These are phyloP conservation scores for Polymyxa betae DNA, from an alignment of 208 protist species.

Conservation along the genomic window DNA sequence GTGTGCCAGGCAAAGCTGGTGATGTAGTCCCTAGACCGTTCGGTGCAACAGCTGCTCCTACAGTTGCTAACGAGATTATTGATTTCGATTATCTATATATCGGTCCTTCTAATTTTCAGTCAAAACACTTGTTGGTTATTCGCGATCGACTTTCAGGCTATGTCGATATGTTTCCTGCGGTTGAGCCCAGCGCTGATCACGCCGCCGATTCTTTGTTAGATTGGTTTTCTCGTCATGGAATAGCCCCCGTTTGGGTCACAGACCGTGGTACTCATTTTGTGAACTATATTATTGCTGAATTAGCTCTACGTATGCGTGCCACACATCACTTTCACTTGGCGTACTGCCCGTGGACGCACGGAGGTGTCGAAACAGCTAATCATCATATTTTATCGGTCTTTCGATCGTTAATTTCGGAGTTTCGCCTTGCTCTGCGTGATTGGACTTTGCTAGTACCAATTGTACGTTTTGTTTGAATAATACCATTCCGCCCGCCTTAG, in stretches of 20 bases:
- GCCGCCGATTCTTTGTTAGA: neutral
- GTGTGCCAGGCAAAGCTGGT: neutral
- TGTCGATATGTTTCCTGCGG: conserved; percentile 25
- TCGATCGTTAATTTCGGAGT: neutral
- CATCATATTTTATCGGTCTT: neutral
- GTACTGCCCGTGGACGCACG: conserved; percentile 1
- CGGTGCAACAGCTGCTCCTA: neutral
- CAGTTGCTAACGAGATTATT: neutral
- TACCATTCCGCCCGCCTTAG: neutral
- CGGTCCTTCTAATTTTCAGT: neutral
- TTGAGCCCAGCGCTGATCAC: neutral
- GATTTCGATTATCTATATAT: conserved; percentile 52
- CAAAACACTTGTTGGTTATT: neutral
- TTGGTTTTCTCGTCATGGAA: neutral
- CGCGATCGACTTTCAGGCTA: neutral
- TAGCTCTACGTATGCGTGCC: neutral
- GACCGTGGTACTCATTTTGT: conserved; percentile 1
- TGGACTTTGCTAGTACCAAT: neutral
- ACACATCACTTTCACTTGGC: neutral
- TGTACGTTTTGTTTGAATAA: neutral
- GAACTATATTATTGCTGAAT: conserved; percentile 11
- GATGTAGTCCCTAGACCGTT: neutral
- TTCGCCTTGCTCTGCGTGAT: neutral
- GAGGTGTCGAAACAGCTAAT: neutral
- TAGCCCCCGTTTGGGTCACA: neutral